Evolutionary conservation across 2,329 filamentous ascomycete genomes (phyloP), one percentile per base, ranked within the genome.

Genomic region (Daldinia sp.): DNA sequence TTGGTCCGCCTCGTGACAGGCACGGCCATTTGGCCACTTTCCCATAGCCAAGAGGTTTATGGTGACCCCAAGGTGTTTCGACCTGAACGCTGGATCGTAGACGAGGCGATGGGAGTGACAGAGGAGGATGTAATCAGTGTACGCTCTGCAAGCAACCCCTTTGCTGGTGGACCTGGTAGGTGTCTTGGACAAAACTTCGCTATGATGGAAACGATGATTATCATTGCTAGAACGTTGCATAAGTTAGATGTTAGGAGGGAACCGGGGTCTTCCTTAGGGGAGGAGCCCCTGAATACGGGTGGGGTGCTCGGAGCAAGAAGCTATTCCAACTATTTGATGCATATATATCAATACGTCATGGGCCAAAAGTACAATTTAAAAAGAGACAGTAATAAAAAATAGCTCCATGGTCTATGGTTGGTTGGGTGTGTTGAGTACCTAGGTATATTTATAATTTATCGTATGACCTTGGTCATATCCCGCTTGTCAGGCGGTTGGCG

Each of bases 81-180:
- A 3, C 70, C 72, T 2, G 72, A 73, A 41, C 72, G 70, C 6
- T 73, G 72, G 72, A 70, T 73, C 23, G 45, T 50, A 3, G 61
- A 68, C 61, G 55, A 7, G 19, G 13, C 29, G 10, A 29, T 13
- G 19, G 41, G 8, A 13, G 29, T 21, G 63, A 48, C 43, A 9
- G 48, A 62, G 35, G 63, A 70, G 29, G 21, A 48, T 4, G 32
- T 72, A 0, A 43, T 57, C 1, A 45, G 30, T 2, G 23, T 51
- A 10, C 39, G 45, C 9, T n/a, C 43, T 13, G 43, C 47, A 11
- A 72, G 70, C 23, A 60, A 69, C 21, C 47, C 47, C 2, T 50
- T 50, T 13, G 10, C 47, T n/a, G 17, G 25, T 11, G 47, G 47
- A 3, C 29, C 29, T 4, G 47, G 47, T 30, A 50, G 11, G 8